A percentile compares a stretch with the other conserved stretches of the same genome.
phyloP scores from a whole-genome alignment of 352 stramenopile species.

The Phytophthora pistaciae region DNA sequence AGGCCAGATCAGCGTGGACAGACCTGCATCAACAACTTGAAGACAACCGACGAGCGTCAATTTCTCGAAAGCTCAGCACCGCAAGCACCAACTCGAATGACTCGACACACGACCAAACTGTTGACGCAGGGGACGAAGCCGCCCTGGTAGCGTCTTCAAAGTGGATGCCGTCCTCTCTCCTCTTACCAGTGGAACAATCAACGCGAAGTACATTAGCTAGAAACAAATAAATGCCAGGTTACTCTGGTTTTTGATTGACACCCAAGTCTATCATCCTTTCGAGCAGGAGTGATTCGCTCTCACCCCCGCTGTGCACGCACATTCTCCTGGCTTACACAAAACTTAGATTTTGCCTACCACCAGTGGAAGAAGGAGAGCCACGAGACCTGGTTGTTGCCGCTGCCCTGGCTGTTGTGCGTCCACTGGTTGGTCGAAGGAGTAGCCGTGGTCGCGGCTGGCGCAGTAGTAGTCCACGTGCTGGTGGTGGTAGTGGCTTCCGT shows the following conservation, averaged over 20 bases:
- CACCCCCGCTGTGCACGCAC: conserved; percentile 3
- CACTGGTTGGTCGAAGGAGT: conserved; percentile 8
- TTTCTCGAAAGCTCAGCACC: not conserved
- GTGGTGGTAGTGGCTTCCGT: not conserved
- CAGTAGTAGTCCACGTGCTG: not conserved
- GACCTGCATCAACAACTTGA: conserved; percentile 53
- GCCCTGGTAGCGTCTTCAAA: conserved; percentile 55
- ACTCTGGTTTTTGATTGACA: conserved; percentile 33
- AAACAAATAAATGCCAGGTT: conserved; percentile 36
- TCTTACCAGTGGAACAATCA: conserved; percentile 6
- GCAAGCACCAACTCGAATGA: conserved; percentile 10
- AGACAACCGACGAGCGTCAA: conserved; percentile 21
- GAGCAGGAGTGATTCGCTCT: conserved; percentile 29
- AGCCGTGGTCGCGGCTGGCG: not conserved
- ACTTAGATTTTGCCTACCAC: not conserved
- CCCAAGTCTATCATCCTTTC: conserved; percentile 27
- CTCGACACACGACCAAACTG: not conserved
- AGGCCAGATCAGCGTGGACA: conserved; percentile 40
- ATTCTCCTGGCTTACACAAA: too few species aligned
- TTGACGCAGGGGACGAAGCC: conserved; percentile 23
- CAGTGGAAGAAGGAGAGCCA: conserved; percentile 2
- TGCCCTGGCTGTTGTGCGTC: not conserved
- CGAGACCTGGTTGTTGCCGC: not conserved
- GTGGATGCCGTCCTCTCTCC: conserved; percentile 49
- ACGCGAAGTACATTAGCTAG: conserved; percentile 3